These are phyloP conservation scores for Citrullus mucosospermus DNA, from an alignment of 306 rosid species.

Conservation along the genomic window DNA sequence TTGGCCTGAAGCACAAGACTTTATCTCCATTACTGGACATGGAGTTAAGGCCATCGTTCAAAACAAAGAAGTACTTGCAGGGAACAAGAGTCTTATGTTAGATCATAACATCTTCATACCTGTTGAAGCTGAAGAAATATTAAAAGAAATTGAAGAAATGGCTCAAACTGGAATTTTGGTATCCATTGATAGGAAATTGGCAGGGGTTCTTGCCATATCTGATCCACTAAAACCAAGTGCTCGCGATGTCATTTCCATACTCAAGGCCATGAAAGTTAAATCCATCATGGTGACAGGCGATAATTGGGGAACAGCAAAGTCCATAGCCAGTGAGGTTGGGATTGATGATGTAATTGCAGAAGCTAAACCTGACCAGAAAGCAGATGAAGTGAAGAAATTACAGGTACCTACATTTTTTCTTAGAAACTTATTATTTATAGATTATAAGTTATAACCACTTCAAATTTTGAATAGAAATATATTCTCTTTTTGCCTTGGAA, in stretches of 20 bases:
- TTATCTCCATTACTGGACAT: conserved; percentile 58
- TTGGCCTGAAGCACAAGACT: conserved; percentile 55
- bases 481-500: not conserved
- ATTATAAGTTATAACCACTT: not conserved
- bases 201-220: conserved; percentile 61
- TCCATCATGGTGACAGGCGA: conserved; percentile 83
- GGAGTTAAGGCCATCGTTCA: conserved; percentile 51
- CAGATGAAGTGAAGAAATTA: conserved; percentile 42
- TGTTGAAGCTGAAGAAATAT: conserved; percentile 35
- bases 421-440: not conserved
- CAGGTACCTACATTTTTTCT: conserved; percentile 30
- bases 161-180: conserved; percentile 73
- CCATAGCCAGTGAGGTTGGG: conserved; percentile 66
- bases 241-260: conserved; percentile 49
- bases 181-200: conserved; percentile 38
- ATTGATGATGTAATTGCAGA: conserved; percentile 63
- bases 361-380: conserved; percentile 66
- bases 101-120: conserved; percentile 34
- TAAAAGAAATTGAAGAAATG: conserved; percentile 54
- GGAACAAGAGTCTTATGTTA: conserved; percentile 60
- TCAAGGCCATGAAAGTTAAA: conserved; percentile 53
- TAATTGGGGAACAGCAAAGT: conserved; percentile 84
- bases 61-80: conserved; percentile 21
- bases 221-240: conserved; percentile 79
- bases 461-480: not conserved